Base-by-base conservation (phyloP, 495 filamentous ascomycete genomes). In the Venustampulla echinocandica region DNA sequence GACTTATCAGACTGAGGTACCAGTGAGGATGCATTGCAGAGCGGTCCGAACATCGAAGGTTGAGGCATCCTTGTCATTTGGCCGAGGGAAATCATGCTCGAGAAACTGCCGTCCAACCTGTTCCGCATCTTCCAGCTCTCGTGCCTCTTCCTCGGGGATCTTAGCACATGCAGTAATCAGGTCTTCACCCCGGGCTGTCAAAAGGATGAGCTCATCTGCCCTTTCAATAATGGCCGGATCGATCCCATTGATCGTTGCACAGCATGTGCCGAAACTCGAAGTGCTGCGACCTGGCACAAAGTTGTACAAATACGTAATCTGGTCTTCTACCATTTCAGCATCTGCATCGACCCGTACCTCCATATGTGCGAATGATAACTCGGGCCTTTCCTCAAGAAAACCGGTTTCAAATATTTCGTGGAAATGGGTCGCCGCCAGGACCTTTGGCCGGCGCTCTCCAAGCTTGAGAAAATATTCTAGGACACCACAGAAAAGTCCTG, bases 371-470 rank as follows among this genome's bases (percentile, higher is more conserved):
- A 90, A 84, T 2, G 70, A 68, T 27, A 96, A 61, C 18, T 69
- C 63, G 0, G 80, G 72, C n/a, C 73, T 65, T 15, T 67, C 52
- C 6, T 60, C 59, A 13, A 97, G 64, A 53, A 87, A 81, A 0
- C 75, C 73, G 50, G 77, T 73, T 45, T 92, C 84, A 42, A 96
- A 90, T 14, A 96, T 84, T 56, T 98, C 90, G 61, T 96, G 89
- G 52, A 93, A 96, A 58, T 98, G 93, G 0, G 93, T 97, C 4
- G 88, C 85, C 22, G 71, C 87, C 18, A 96, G 69, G 28, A 96
- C 81, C 61, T 87, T 94, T 0, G 93, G 89, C 32, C 77, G 61
- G n/a, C 82, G 69, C 2, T 63, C 47, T 2, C 70, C 79, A 14
- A 70, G 64, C 28, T 63, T 67, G 2, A 92, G 68, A 20, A 96